Evolutionary conservation across 306 rosid genomes (phyloP), one percentile per base, ranked within the genome.

Genomic region (Pyrus pyrifolia): DNA sequence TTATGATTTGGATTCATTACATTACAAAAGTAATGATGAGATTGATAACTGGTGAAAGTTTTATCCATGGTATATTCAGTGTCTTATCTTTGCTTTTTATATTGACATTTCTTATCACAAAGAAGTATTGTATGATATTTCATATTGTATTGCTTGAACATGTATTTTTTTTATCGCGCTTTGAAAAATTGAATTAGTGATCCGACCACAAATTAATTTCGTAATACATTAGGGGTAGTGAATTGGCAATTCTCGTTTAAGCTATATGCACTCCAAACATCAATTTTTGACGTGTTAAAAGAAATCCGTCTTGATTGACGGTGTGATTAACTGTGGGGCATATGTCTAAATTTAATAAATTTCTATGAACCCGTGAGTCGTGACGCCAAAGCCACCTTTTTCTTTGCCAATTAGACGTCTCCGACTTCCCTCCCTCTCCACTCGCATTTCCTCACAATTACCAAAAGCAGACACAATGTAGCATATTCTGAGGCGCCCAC

Each of bases 401-500:
- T 1, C 1, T 14, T 57, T 23, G 75, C 83, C 80, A 63, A 72
- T 82, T 6, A 19, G 42, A 72, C n/a, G 13, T 31, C 55, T 58
- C 53, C 11, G 14, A 38, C 3, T 40, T 67, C 8, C 55, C 29
- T 58, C 58, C 44, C 15, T 46, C 66, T 46, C 79, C 75, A 70
- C 86, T 82, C 58, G 63, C 67, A 58, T 44, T 15, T 22, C 7
- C 64, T 59, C 74, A 71, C 71, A 67, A 4, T 45, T 42, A 42
- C 71, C 38, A 58, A 73, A 75, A 76, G 12, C 67, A 58, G 11
- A 71, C 61, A 68, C 80, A 42, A 30, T 57, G 78, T 76, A 83
- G 89, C 92, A 82, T 76, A 71, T 85, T 86, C 86, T 30, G 18
- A 18, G 74, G 78, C 7, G 76, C 83, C 82, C 86, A 69, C 80